Base-by-base conservation (phyloP, 257 asterid genomes). In the Sherardia arvensis region DNA sequence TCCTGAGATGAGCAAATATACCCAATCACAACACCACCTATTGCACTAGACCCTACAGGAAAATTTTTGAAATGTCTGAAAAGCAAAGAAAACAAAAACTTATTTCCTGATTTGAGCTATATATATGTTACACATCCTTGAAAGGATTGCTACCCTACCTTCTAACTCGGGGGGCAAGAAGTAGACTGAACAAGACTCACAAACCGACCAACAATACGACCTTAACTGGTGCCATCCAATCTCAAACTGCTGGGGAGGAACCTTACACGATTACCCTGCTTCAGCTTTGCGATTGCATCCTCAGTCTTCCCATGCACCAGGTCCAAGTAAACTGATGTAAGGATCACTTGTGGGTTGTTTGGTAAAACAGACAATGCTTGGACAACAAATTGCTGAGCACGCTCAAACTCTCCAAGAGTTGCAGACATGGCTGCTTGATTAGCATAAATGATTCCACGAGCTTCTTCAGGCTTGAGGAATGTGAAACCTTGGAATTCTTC, bases 381-480 rank as follows among this genome's bases (percentile, higher is more conserved):
- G 59, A 12, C 58, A 60, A 79, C 82, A 69, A 78, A 81, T 23
- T 62, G 67, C n/a, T 65, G 82, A 29, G 94, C 96, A 66, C 62
- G 87, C 67, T 88, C 92, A 15, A 80, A 55, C 67, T 91, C 90
- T 34, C 96, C 94, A 33, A 73, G 76, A 71, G 76, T 49, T 12
- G 84, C 88, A 32, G 75, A 60, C 76, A 82, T 76, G 68, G 83
- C 79, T 53, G 98, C 98, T 55, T 76, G 76, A 72, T 91, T 86
- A 6, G 84, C 81, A 48, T 71, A 74, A 21, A 83, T 69, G 7
- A 77, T 69, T 36, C 94, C 96, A 4, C 88, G 91, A 11, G 96
- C 95, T 80, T 86, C 90, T 77, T 83, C 95, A 3, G 98, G 98
- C 59, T 84, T 84, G 34, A 82, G 76, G 68, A 84, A 80, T 53